phyloP scores from a whole-genome alignment of 2,329 filamentous ascomycete species.

The Neophaeococcomyces aloes region DNA sequence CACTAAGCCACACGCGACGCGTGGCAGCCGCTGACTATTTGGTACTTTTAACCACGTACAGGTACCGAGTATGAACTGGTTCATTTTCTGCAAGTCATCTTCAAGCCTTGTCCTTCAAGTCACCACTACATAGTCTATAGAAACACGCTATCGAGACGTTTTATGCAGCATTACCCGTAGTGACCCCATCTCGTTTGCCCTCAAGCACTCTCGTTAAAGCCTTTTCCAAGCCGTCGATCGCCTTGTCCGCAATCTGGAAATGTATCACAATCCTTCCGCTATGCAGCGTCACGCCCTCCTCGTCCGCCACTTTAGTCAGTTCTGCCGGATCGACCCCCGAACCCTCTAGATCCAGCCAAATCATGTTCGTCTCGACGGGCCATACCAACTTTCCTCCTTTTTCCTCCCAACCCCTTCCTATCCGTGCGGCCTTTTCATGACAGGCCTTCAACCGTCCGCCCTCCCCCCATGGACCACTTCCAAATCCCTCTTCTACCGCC shows the following conservation, averaged over 20 bases:
- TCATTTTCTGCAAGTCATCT: too few species aligned
- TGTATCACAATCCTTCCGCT: conserved; percentile 57
- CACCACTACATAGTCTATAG: too few species aligned
- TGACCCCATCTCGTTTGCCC: background rate
- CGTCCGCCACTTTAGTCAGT: conserved; percentile 45
- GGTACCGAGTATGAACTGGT: too few species aligned
- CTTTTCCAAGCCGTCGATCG: conserved; percentile 22
- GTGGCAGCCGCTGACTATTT: too few species aligned
- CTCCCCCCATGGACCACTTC: conserved; percentile 44
- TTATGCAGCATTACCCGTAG: background rate
- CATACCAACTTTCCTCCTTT: conserved; percentile 58
- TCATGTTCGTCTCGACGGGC: conserved; percentile 83
- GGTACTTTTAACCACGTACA: too few species aligned
- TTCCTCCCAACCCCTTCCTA: conserved; percentile 56
- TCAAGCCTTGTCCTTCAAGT: too few species aligned
- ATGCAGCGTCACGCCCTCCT: conserved; percentile 47
- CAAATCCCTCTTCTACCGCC: conserved; percentile 70
- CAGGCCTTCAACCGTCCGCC: conserved; percentile 51
- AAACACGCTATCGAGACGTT: too few species aligned
- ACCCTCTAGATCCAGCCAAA: conserved; percentile 65
- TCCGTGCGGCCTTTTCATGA: conserved; percentile 52
- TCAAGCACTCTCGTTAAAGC: conserved; percentile 23
- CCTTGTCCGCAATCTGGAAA: conserved; percentile 46
- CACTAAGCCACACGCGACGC: background rate
- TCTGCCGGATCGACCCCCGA: conserved; percentile 44